Percentiles rank a stretch among this genome's conserved stretches.
Evolutionary conservation across 2,329 filamentous ascomycete genomes (phyloP).

Genomic region (Bisporella sp.): DNA sequence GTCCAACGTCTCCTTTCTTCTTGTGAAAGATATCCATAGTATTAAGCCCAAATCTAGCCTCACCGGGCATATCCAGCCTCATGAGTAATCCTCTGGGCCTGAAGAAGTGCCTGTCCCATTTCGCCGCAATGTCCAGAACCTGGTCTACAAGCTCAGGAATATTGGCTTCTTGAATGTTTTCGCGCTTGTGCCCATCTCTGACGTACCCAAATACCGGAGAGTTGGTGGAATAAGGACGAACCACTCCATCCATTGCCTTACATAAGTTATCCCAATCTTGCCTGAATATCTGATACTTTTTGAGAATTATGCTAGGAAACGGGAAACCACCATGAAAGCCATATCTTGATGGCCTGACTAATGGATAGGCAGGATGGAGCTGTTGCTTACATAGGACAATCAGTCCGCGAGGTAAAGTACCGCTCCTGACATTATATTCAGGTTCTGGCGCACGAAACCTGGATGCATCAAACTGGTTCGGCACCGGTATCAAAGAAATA

Average conservation of each 20-base stretch:
- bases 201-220: neutral
- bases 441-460: neutral
- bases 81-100: conserved; percentile 15
- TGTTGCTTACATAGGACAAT: neutral
- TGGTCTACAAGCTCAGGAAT: conserved; percentile 5
- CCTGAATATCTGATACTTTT: neutral
- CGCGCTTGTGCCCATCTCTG: neutral
- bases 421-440: neutral
- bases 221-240: neutral
- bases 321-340: neutral
- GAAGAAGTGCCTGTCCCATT: conserved; percentile 13
- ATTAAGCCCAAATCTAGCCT: conserved; percentile 15
- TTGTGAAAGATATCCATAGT: conserved; percentile 18
- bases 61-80: conserved; percentile 18
- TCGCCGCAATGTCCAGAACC: conserved; percentile 11
- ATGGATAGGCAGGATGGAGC: neutral
- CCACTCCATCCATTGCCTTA: neutral
- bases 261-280: neutral
- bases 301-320: neutral
- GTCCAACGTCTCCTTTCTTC: neutral
- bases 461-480: neutral
- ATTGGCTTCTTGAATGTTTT: neutral
- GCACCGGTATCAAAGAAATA: neutral
- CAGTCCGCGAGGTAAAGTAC: neutral
- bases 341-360: neutral